phyloP scores from a whole-genome alignment of 2,329 filamentous ascomycete genomes.

The Alternaria arborescens region DNA sequence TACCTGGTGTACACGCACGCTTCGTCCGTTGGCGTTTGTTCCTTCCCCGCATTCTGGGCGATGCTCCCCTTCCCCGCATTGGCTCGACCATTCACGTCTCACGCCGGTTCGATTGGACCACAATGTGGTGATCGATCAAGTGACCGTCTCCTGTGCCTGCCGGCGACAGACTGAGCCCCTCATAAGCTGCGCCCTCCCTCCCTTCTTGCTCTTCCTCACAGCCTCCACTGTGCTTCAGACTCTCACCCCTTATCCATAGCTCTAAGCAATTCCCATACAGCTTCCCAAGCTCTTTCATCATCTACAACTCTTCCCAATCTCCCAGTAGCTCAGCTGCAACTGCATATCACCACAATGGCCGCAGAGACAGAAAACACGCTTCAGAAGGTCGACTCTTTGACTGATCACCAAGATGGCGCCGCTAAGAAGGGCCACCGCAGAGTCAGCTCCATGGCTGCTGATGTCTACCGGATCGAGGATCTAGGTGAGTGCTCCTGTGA shows the following conservation, averaged over 20 bases:
- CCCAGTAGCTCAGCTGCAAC: slow-evolving; percentile 12
- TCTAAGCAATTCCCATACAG: slow-evolving; percentile 16
- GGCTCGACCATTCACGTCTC: slow-evolving; percentile 40
- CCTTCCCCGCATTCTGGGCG: slow-evolving; percentile 32
- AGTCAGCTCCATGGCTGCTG: slow-evolving; percentile 75
- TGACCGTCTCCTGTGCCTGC: slow-evolving; percentile 40
- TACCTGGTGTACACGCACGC: slow-evolving; percentile 14
- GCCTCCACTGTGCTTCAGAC: slow-evolving; percentile 35
- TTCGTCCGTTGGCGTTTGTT: slow-evolving; percentile 21
- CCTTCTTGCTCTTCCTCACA: slow-evolving; percentile 35
- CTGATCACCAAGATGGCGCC: slow-evolving; percentile 72
- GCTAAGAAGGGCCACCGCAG: slow-evolving; percentile 73
- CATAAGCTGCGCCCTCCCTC: slow-evolving; percentile 42
- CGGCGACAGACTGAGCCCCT: slow-evolving; percentile 40
- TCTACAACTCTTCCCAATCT: slow-evolving; percentile 16
- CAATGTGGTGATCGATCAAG: slow-evolving; percentile 48
- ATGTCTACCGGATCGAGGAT: slow-evolving; percentile 84
- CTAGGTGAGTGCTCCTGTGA: slow-evolving; percentile 69
- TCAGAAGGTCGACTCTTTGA: slow-evolving; percentile 90
- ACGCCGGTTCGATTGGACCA: slow-evolving; percentile 35
- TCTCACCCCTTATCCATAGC: slow-evolving; percentile 17
- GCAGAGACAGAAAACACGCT: slow-evolving; percentile 64
- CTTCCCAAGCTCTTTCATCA: slow-evolving; percentile 28
- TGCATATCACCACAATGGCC: slow-evolving; percentile 58
- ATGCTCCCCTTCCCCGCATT: slow-evolving; percentile 32